These are phyloP conservation scores for Pharus latifolius DNA, from an alignment of 176 grass and related monocot genomes.

Conservation along the genomic window DNA sequence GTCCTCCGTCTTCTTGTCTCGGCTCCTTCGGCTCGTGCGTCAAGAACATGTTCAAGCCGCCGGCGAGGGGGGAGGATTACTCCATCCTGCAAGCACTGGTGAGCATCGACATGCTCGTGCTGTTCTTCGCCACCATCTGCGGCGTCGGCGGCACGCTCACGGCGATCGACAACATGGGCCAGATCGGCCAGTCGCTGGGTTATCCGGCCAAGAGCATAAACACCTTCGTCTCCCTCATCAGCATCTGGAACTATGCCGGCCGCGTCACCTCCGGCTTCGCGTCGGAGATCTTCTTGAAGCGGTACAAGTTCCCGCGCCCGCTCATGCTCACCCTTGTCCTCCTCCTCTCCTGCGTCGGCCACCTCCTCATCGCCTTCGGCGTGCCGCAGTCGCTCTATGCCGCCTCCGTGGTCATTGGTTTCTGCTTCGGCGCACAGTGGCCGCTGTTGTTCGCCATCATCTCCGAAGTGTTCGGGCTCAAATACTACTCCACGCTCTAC, in stretches of 20 bases:
- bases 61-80: constrained; percentile 51
- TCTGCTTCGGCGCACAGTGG: constrained; percentile 82
- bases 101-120: constrained; percentile 63
- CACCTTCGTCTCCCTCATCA: constrained; percentile 77
- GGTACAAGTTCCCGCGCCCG: constrained; percentile 57
- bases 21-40: constrained; percentile 16
- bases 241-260: constrained; percentile 84
- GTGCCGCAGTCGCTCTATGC: constrained; percentile 37
- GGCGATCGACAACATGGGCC: constrained; percentile 77
- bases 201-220: constrained; percentile 55
- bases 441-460: constrained; percentile 76
- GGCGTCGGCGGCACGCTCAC: constrained; percentile 69
- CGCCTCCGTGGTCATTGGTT: constrained; percentile 41
- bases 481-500: constrained; percentile 83
- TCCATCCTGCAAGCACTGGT: constrained; percentile 60
- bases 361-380: constrained; percentile 81
- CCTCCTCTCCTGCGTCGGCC: constrained; percentile 54
- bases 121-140: constrained; percentile 63
- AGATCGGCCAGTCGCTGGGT: constrained; percentile 50
- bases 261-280: constrained; percentile 49
- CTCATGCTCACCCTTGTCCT: constrained; percentile 47
- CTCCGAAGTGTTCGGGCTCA: constrained; percentile 74
- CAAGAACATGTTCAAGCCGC: constrained; percentile 37
- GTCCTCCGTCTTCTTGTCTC: background rate
- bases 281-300: constrained; percentile 35